phyloP scores from a whole-genome alignment of 257 asterid genomes.

The Penstemon newberryi region DNA sequence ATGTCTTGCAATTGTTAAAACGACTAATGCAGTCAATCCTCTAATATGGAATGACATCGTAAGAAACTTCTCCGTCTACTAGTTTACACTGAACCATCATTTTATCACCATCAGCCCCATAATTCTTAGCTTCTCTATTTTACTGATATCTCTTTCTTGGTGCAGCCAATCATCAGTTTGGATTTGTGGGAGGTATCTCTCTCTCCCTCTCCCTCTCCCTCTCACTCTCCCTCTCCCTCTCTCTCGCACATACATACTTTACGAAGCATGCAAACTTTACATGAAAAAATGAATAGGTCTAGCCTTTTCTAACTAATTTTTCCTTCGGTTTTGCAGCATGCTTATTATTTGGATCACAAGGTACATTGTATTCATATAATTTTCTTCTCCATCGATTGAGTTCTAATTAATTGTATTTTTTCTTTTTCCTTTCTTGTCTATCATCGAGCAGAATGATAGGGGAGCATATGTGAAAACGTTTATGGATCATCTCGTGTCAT shows the following conservation, averaged over 20 bases:
- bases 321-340: slow-evolving; percentile 55
- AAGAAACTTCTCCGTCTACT: slow-evolving; percentile 26
- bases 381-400: slow-evolving; percentile 4
- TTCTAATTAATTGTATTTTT: background rate
- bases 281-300: background rate
- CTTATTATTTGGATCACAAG: slow-evolving; percentile 66
- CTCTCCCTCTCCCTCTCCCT: slow-evolving; percentile 21
- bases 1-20: slow-evolving; percentile 61
- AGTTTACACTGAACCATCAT: background rate
- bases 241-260: background rate
- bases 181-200: slow-evolving; percentile 65
- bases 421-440: background rate
- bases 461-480: slow-evolving; percentile 47
- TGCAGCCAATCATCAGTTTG: slow-evolving; percentile 66
- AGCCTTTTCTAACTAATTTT: background rate
- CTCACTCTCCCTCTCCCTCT: background rate
- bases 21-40: slow-evolving; percentile 58
- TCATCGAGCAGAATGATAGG: slow-evolving; percentile 47
- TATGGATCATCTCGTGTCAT: slow-evolving; percentile 68
- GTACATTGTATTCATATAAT: slow-evolving; percentile 29
- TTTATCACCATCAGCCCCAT: slow-evolving; percentile 2
- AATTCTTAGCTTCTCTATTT: slow-evolving; percentile 14
- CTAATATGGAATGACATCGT: slow-evolving; percentile 63
- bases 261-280: background rate
- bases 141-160: slow-evolving; percentile 24